phyloP scores from a whole-genome alignment of 2,329 filamentous ascomycete genomes.

The Aspergillus piperis region DNA sequence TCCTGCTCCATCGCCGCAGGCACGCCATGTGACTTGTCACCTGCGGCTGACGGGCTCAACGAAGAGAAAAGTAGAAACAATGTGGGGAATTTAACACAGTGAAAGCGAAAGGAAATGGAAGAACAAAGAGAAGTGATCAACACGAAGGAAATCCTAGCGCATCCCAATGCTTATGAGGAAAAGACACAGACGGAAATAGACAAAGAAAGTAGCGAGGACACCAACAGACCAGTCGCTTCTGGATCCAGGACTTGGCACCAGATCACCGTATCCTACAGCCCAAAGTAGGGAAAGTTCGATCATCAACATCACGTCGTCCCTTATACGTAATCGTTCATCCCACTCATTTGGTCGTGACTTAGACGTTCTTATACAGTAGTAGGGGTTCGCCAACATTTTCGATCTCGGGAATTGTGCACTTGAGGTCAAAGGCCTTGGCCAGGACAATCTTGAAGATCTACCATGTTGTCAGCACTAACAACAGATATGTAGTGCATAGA shows the following conservation, averaged over 20 bases:
- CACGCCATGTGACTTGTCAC: background rate
- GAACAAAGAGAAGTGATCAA: conserved; percentile 17
- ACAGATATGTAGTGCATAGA: background rate
- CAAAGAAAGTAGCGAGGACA: conserved; percentile 11
- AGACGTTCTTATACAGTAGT: conserved; percentile 74
- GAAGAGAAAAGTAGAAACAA: conserved; percentile 13
- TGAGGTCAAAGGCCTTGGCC: conserved; percentile 96
- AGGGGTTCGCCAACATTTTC: conserved; percentile 96
- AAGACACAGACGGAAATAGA: conserved; percentile 13
- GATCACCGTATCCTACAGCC: conserved; percentile 11
- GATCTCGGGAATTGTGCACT: conserved; percentile 98
- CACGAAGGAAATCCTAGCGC: conserved; percentile 22
- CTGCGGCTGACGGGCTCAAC: background rate
- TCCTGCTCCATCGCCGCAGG: conserved; percentile 1
- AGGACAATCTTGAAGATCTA: conserved; percentile 99
- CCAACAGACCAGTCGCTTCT: conserved; percentile 5
- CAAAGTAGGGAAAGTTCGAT: conserved; percentile 23
- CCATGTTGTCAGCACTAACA: conserved; percentile 27
- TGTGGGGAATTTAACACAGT: conserved; percentile 18
- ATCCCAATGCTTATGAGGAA: conserved; percentile 26
- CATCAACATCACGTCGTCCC: conserved; percentile 41
- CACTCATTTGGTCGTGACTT: conserved; percentile 17
- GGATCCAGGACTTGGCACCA: conserved; percentile 10
- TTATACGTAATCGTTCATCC: conserved; percentile 36
- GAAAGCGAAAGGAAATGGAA: conserved; percentile 18